Evolutionary conservation across 352 stramenopile species (phyloP).

Genomic region (Sclerospora graminicola): DNA sequence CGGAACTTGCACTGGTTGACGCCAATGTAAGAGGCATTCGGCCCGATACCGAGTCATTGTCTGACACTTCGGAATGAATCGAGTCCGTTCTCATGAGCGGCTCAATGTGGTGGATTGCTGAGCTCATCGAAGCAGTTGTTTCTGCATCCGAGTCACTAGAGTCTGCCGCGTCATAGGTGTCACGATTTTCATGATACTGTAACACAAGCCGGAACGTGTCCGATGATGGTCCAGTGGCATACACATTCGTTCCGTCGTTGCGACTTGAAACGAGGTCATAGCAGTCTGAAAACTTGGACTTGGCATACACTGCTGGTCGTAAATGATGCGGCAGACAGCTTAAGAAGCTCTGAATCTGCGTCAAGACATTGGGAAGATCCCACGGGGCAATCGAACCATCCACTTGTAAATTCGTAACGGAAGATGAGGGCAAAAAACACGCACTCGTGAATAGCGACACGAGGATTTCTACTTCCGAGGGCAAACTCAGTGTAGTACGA

Average conservation of each 20-base stretch:
- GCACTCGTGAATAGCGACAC: slow-evolving; percentile 45
- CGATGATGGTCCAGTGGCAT: slow-evolving; percentile 1
- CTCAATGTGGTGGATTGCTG: slow-evolving; percentile 26
- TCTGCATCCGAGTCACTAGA: slow-evolving; percentile 30
- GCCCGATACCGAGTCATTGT: slow-evolving; percentile 44
- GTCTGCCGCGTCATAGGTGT: slow-evolving; percentile 10
- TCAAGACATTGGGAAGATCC: slow-evolving; percentile 48
- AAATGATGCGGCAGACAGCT: slow-evolving; percentile 41
- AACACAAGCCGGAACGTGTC: slow-evolving; percentile 22
- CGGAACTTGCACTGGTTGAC: slow-evolving; percentile 26
- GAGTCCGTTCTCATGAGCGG: slow-evolving; percentile 40
- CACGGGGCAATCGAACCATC: slow-evolving; percentile 39
- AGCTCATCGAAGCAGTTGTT: slow-evolving; percentile 26
- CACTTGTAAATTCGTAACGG: slow-evolving; percentile 39
- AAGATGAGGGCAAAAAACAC: slow-evolving; percentile 36
- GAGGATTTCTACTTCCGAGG: slow-evolving; percentile 23
- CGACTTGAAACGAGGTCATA: slow-evolving; percentile 17
- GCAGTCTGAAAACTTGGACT: slow-evolving; percentile 15
- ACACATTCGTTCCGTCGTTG: slow-evolving; percentile 2
- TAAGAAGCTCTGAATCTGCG: slow-evolving; percentile 44
- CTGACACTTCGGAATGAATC: slow-evolving; percentile 62
- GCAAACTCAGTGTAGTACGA: slow-evolving; percentile 5
- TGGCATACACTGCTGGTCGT: slow-evolving; percentile 35
- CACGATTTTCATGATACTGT: slow-evolving; percentile 10
- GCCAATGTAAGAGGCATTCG: slow-evolving; percentile 25